Base-by-base conservation (phyloP, 2,329 filamentous ascomycete species). In the Pseudogymnoascus sp. region DNA sequence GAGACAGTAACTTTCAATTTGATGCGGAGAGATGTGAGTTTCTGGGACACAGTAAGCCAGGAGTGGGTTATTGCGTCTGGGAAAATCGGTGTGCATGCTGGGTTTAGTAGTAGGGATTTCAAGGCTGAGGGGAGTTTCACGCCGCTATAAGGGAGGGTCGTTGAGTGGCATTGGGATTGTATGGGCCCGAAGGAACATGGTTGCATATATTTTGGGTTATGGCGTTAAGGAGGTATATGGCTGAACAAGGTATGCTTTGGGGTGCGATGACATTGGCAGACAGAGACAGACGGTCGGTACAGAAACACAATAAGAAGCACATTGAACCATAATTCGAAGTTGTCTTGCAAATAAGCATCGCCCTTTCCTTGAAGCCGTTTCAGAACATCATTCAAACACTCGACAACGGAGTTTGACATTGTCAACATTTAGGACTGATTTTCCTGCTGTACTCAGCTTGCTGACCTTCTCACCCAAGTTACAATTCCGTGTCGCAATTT, bases 1-100 rank as follows among this genome's bases (percentile, higher is more conserved):
- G 71, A 74, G 2, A 73, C 71, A 0, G 69, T 59, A 11, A 76
- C 78, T 17, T 78, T 91, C 67, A 74, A 76, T 0, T 67, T 91
- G 61, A 88, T 81, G 5, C 80, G 88, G 62, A 83, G 86, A 67
- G 88, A 91, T 69, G 62, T 91, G 61, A 90, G 87, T 66, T 86
- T 89, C 50, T 91, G 88, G 88, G 86, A 88, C 69, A 80, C 84
- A 0, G 72, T 76, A 5, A 71, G 75, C 40, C 87, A 90, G 74
- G 89, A 90, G 66, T 91, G 88, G 88, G 78, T 84, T 1, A 76
- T 85, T 68, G 79, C 81, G 5, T 67, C 68, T 57, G 75, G 75
- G 7, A 65, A 71, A 57, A 76, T 75, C 54, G 70, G 63, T 10
- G 68, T 78, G 26, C 63, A 65, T 58, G 71, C 77, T 15, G 76